Evolutionary conservation across 306 rosid genomes (phyloP), one percentile per base, ranked within the genome.

Genomic region (Cicer yamashitae): DNA sequence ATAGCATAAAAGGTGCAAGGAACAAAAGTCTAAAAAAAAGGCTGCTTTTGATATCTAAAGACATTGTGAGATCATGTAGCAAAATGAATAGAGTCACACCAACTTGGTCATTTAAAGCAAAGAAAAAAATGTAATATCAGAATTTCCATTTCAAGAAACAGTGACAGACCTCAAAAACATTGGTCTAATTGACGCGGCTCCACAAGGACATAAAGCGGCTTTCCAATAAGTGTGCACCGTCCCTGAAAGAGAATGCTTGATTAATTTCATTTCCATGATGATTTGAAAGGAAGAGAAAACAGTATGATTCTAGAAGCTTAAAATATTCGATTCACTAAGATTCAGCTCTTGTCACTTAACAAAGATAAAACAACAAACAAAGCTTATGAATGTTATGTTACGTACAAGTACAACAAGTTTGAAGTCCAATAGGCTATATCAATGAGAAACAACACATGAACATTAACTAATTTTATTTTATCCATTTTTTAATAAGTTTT

Each of bases 171-270:
- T 89, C 68, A 73, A 75, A 77, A 87, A 73, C 90, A 79, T 60
- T 69, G 57, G 61, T 90, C 91, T 9, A 85, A 74, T 84, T 81
- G 57, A 7, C 96, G 85, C 15, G 99, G 99, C 91, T 89, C 98
- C 74, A 96, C 97, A 40, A 92, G 97, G 25, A 89, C 91, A 72
- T 92, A 96, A 44, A 96, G 89, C 74, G 98, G 98, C 81, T 91
- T 96, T 75, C 99, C 97, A 25, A 85, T 83, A 17, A 86, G 91
- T 86, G 88, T 85, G 79, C 91, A 57, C 68, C 91, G 93, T 71
- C 96, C 99, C 98, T 92, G 93, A 79, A 87, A 70, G 25, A 41
- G 10, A 74, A 64, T 2, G 8, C 74, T 53, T 37, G 46, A 79
- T 62, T 71, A 46, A 53, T 72, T 52, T 59, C 70, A 51, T 53